These are phyloP conservation scores for Agastache rugosa DNA, from an alignment of 257 asterid genomes.

Conservation along the genomic window DNA sequence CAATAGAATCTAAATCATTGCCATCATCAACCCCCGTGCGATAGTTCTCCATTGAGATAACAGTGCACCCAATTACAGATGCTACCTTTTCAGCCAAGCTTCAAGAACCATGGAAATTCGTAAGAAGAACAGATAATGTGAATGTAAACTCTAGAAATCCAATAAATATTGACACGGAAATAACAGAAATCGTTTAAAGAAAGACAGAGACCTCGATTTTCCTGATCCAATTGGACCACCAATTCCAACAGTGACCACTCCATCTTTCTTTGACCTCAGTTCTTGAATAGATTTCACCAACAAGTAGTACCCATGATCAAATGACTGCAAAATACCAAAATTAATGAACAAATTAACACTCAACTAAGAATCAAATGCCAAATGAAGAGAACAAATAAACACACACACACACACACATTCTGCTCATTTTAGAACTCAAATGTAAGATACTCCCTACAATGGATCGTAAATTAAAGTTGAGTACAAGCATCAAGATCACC, in stretches of 20 bases:
- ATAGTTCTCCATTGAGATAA: constrained; percentile 94
- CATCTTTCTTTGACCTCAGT: constrained; percentile 89
- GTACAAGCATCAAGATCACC: constrained; percentile 15
- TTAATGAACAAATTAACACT: constrained; percentile 7
- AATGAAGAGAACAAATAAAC: not conserved
- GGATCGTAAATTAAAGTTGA: not conserved
- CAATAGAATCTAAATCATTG: constrained; percentile 83
- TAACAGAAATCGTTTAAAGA: constrained; percentile 7
- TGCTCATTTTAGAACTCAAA: constrained; percentile 12
- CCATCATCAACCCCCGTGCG: constrained; percentile 94
- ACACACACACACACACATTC: no score
- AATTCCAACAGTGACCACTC: constrained; percentile 86
- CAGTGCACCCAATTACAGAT: constrained; percentile 88
- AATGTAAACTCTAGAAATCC: constrained; percentile 15
- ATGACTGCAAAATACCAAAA: constrained; percentile 66
- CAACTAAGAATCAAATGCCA: constrained; percentile 10
- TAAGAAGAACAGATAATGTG: constrained; percentile 28
- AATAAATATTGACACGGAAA: not conserved
- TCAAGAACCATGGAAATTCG: constrained; percentile 56
- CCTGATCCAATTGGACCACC: constrained; percentile 99
- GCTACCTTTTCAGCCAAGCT: constrained; percentile 99
- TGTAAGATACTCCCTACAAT: constrained; percentile 8
- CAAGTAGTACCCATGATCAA: constrained; percentile 98
- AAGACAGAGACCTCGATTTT: constrained; percentile 73
- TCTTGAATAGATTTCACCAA: constrained; percentile 96